Evolutionary conservation across 164 flowering plant species (phyloP), one percentile per base, ranked within the genome.

Genomic region (Macadamia integrifolia): DNA sequence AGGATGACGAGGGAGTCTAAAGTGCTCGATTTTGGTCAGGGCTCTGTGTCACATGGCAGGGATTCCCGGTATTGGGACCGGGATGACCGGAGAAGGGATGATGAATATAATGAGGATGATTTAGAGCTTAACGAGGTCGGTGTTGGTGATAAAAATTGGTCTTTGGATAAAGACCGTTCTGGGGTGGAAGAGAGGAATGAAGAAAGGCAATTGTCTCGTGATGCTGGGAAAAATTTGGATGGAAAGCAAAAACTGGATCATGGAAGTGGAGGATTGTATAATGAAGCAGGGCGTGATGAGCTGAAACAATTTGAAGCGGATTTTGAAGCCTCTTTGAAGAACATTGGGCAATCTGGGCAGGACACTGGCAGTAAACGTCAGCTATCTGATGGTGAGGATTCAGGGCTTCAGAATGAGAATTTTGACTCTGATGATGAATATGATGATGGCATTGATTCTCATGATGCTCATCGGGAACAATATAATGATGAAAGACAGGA

Each of bases 21-120:
- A 75, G 88, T 88, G 44, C 85, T 90, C 60, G 73, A 73, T 57
- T 94, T 90, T 82, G 99, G 98, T 18, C 81, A 75, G 35, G 97
- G 90, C 66, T 88, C 91, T 9, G 81, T 68, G 10, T 58, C 56
- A 0, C 88, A 82, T 79, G 97, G 90, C 3, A 81, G 97, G 57
- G 98, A 95, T 75, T 95, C 99, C 6, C 80, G 97, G 75, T 83
- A 95, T 75, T 92, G 99, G 98, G 98, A 95, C 76, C 79, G 72
- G 71, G 99, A 92, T 83, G 99, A 95, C 73, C 82, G 97, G 79
- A 86, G 97, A 77, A 88, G 98, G 77, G 98, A 95, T 80, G 86
- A 79, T 43, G 97, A 88, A 72, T 95, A 92, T 69, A 72, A 75
- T 74, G 99, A 86, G 78, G 90, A 87, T 71, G 79, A 64, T n/a